These are phyloP conservation scores for Tolypocladium cylindrosporum DNA, from an alignment of 2,329 filamentous ascomycete species.

Conservation along the genomic window DNA sequence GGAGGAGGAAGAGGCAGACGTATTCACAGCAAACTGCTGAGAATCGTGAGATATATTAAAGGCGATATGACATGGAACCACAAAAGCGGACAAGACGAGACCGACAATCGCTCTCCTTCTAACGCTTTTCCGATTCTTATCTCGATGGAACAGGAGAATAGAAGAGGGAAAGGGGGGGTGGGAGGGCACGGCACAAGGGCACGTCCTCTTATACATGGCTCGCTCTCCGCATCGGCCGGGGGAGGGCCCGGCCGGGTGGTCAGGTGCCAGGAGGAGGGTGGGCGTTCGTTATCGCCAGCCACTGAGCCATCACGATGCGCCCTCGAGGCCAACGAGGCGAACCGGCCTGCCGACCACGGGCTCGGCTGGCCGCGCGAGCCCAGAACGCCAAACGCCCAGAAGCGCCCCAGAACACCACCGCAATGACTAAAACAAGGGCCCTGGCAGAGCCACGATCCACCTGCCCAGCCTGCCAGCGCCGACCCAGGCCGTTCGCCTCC, in stretches of 20 bases:
- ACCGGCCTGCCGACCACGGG: background rate
- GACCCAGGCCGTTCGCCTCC: background rate
- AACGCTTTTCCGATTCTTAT: background rate
- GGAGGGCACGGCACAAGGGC: background rate
- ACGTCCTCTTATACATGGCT: background rate
- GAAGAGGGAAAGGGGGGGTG: background rate
- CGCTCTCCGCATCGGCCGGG: background rate
- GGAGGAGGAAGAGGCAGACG: background rate
- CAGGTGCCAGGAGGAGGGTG: background rate
- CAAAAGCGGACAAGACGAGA: background rate
- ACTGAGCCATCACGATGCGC: background rate
- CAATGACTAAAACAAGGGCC: background rate
- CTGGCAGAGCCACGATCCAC: background rate
- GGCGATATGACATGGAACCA: background rate
- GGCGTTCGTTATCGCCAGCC: background rate
- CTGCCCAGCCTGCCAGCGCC: background rate
- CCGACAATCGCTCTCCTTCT: background rate
- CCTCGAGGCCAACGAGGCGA: too few relatives aligned
- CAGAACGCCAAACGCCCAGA: background rate
- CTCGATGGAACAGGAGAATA: background rate
- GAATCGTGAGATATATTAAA: slow-evolving; percentile 1
- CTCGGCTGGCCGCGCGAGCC: background rate
- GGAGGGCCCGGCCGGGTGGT: background rate
- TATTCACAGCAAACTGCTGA: slow-evolving; percentile 1
- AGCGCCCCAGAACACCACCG: background rate